phyloP scores from a whole-genome alignment of 2,329 filamentous ascomycete species.

The Ascochyta fabae region DNA sequence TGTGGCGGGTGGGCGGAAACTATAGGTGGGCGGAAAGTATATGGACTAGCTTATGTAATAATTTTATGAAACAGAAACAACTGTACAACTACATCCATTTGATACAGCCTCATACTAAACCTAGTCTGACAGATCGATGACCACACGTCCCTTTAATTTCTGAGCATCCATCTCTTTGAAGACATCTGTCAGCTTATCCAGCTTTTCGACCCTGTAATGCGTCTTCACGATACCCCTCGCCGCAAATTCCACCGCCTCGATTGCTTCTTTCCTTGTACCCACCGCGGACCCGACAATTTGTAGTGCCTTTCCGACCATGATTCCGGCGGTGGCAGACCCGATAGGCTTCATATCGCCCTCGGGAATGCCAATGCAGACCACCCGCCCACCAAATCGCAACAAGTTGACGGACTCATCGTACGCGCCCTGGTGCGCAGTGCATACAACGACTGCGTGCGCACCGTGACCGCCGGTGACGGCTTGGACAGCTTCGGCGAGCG shows the following conservation, averaged over 20 bases:
- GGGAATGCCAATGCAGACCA: constrained; percentile 57
- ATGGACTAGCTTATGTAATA: too few species aligned
- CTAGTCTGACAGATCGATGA: constrained; percentile 50
- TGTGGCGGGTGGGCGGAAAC: too few species aligned
- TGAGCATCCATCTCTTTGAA: constrained; percentile 57
- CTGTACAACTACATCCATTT: neutral
- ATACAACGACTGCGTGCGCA: constrained; percentile 66
- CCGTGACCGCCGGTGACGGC: constrained; percentile 64
- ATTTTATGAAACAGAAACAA: neutral
- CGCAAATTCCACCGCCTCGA: constrained; percentile 57
- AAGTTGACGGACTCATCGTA: constrained; percentile 52
- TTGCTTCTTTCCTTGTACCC: constrained; percentile 55
- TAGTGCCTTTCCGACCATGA: constrained; percentile 52
- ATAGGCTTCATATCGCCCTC: constrained; percentile 57
- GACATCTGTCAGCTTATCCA: constrained; percentile 55
- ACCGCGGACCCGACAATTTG: constrained; percentile 56
- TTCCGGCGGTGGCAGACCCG: constrained; percentile 48
- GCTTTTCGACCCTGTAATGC: constrained; percentile 54
- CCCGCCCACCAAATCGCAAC: constrained; percentile 54
- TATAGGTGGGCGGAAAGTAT: too few species aligned
- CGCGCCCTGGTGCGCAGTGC: constrained; percentile 56
- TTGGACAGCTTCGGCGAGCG: constrained; percentile 62
- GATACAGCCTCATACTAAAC: neutral
- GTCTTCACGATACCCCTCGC: constrained; percentile 54
- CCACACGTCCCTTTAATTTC: constrained; percentile 56